A percentile compares a stretch with the other conserved stretches of the same genome.
These are phyloP conservation scores for Amphibolis antarctica DNA, from an alignment of 106 monocot genomes.

Conservation along the genomic window DNA sequence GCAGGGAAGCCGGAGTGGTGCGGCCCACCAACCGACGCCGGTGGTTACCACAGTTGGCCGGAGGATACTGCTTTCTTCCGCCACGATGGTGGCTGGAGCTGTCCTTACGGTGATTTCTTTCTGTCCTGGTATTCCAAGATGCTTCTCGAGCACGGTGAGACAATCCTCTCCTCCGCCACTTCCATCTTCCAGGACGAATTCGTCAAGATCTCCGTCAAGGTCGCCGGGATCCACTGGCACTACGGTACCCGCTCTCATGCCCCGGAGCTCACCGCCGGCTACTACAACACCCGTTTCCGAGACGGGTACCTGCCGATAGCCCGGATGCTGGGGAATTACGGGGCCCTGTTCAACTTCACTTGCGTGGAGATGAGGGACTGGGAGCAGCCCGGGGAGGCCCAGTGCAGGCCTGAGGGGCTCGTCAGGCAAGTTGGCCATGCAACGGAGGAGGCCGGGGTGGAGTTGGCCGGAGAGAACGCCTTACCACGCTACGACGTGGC, in stretches of 20 bases:
- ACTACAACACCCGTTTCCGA: conserved; percentile 70
- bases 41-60: conserved; percentile 76
- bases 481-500: conserved; percentile 63
- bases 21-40: conserved; percentile 61
- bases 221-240: conserved; percentile 96
- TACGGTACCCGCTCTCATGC: conserved; percentile 83
- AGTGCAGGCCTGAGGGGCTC: conserved; percentile 65
- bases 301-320: conserved; percentile 80
- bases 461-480: conserved; percentile 85
- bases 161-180: conserved; percentile 40
- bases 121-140: conserved; percentile 79
- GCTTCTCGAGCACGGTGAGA: conserved; percentile 66
- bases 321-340: conserved; percentile 48
- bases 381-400: conserved; percentile 77
- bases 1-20: conserved; percentile 76
- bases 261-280: conserved; percentile 86
- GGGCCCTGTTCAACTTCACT: conserved; percentile 81
- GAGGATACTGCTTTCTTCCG: conserved; percentile 82
- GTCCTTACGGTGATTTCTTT: conserved; percentile 76
- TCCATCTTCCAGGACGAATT: conserved; percentile 26
- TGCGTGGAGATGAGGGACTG: conserved; percentile 75
- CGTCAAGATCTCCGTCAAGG: conserved; percentile 67
- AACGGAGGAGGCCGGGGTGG: conserved; percentile 39
- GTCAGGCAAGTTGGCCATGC: conserved; percentile 61
- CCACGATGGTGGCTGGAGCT: conserved; percentile 60